Conservation (phyloP, 768 basidiomycete genomes). For the Rhodotorula graminis region DNA sequence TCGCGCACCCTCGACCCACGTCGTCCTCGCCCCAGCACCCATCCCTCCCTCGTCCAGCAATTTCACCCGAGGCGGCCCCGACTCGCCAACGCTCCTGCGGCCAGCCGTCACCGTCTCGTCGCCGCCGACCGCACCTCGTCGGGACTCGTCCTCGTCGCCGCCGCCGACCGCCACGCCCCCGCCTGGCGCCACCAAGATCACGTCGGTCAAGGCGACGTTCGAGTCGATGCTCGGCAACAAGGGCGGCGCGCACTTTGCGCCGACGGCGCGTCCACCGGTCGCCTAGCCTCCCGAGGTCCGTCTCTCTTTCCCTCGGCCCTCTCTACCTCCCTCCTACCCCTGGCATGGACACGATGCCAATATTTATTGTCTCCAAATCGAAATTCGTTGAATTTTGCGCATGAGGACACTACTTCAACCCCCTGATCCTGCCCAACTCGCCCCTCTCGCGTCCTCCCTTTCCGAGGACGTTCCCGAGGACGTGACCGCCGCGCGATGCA, state of each 20-base stretch:
- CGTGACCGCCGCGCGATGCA: too few relatives aligned
- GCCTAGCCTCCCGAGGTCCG: background rate
- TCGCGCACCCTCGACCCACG: constrained; percentile 29
- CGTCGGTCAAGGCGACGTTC: constrained; percentile 46
- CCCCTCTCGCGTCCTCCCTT: too few relatives aligned
- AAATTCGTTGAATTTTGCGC: too few relatives aligned
- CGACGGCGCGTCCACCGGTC: constrained; percentile 37
- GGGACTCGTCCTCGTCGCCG: background rate
- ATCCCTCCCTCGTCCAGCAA: background rate
- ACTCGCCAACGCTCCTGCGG: constrained; percentile 1
- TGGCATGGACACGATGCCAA: background rate
- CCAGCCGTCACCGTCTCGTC: constrained; percentile 42
- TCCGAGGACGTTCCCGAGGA: too few relatives aligned
- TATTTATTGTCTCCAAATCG: constrained; percentile 42
- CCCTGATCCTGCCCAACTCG: background rate
- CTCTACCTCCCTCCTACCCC: background rate
- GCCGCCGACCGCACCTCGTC: background rate
- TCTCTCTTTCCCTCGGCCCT: background rate
- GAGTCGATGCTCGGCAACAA: constrained; percentile 43
- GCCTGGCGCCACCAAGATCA: constrained; percentile 33
- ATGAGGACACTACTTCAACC: background rate
- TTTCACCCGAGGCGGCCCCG: background rate
- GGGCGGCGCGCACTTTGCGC: constrained; percentile 26
- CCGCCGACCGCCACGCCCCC: constrained; percentile 23
- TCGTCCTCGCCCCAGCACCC: constrained; percentile 25